Base-by-base conservation (phyloP, 768 basidiomycete genomes). In the Russula compacta region DNA sequence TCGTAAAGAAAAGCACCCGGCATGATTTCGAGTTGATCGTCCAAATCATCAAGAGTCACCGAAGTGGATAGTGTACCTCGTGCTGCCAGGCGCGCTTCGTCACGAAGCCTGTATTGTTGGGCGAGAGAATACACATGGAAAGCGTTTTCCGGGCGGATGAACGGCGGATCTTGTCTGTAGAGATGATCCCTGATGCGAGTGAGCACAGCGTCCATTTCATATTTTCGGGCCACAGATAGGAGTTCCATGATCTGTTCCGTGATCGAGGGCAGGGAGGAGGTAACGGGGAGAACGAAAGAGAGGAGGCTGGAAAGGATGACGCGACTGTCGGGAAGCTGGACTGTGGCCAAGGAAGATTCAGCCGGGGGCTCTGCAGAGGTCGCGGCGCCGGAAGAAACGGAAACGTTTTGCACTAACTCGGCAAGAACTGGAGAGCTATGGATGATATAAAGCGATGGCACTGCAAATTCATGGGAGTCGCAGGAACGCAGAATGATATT, bases 401-500 rank as follows among this genome's bases (percentile, higher is more conserved):
- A 29, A 29, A 29, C 24, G 24, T 29, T 29, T 29, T 29, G 24
- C 24, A 29, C 35, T 1, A 40, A 32, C 3, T 52, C 6, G 1
- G 8, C 1, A 62, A 81, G 74, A 17, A 80, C 69, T 1, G 24
- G 24, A 29, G 24, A 29, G 24, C 24, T 29, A 59, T 70, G 74
- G 38, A 73, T 71, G 42, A 82, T 65, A 40, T 78, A 73, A 46
- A 76, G 60, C 46, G 73, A 76, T 66, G 77, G 75, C 47, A 81
- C 70, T 36, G 73, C 75, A 65, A 81, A 81, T 10, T 71, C 64
- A 3, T 75, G 72, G 9, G 72, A 74, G 59, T 82, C 78, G 1
- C 71, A 66, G 9, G 79, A 74, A 50, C 72, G 73, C 39, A 81
- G 68, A 47, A 77, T 70, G 59, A 79, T 67, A 61, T 81, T 77